Percentiles rank a stretch among this genome's conserved stretches.
phyloP scores from a whole-genome alignment of 1,284 basidiomycete species.

The Melampsora larici-populina region DNA sequence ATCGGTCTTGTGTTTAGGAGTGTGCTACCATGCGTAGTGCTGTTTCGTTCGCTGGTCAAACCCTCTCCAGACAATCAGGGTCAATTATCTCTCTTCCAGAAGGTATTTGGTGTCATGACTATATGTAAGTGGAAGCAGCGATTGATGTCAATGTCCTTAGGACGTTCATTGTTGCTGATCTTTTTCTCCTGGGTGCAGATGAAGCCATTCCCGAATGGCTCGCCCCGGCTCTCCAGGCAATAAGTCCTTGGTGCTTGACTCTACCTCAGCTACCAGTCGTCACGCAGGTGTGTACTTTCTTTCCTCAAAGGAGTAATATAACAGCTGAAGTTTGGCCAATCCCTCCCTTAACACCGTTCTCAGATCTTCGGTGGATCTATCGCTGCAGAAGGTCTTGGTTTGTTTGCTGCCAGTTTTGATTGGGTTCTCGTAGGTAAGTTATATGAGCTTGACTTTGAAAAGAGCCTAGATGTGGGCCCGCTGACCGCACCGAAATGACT shows the following conservation, averaged over 20 bases:
- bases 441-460: background rate
- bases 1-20: conserved; percentile 6
- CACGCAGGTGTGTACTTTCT: too few relatives aligned
- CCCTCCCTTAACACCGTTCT: too few relatives aligned
- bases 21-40: conserved; percentile 31
- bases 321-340: too few relatives aligned
- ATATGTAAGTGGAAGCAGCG: conserved; percentile 38
- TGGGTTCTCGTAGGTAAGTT: conserved; percentile 36
- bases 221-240: conserved; percentile 37
- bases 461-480: background rate
- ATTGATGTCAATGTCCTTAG: too few relatives aligned
- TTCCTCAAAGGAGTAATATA: too few relatives aligned
- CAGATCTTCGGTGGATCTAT: conserved; percentile 35
- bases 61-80: background rate
- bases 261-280: conserved; percentile 23
- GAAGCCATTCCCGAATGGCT: too few relatives aligned
- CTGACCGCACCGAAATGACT: too few relatives aligned
- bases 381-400: conserved; percentile 29
- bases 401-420: conserved; percentile 17
- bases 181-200: too few relatives aligned
- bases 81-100: conserved; percentile 19
- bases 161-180: too few relatives aligned
- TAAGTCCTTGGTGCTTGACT: conserved; percentile 41
- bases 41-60: conserved; percentile 18
- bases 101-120: conserved; percentile 11